A percentile compares a stretch with the other conserved stretches of the same genome.
Conservation (phyloP, 2,329 filamentous ascomycete genomes). For the Trichoderma brevicompactum region DNA sequence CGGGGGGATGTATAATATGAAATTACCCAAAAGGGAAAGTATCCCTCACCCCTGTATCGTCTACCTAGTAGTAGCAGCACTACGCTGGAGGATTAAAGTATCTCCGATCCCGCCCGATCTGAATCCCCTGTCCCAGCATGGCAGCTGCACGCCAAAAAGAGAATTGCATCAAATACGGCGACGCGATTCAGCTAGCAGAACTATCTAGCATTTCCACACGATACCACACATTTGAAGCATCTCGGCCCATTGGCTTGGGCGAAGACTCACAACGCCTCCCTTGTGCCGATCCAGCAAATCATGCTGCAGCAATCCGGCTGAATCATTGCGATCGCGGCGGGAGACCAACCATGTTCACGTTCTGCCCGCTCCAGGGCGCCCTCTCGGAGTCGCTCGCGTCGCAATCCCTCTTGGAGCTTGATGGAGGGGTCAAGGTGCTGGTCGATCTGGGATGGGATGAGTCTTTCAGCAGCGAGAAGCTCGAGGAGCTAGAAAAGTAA, state of each 20-base stretch:
- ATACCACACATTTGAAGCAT: too few species aligned
- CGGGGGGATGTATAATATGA: background rate
- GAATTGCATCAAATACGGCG: background rate
- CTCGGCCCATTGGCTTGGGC: too few species aligned
- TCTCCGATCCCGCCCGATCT: background rate
- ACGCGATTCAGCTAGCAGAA: too few species aligned
- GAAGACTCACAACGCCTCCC: background rate
- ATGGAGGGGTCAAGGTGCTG: conserved; percentile 93
- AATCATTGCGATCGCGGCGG: conserved; percentile 26
- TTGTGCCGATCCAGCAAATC: background rate
- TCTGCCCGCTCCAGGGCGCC: conserved; percentile 89
- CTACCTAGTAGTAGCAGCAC: too few species aligned
- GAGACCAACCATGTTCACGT: conserved; percentile 79
- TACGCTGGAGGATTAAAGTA: conserved; percentile 2
- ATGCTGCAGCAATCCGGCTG: conserved; percentile 24
- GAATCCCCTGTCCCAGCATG: background rate
- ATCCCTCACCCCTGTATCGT: too few species aligned
- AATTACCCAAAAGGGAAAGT: background rate
- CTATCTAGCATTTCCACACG: too few species aligned
- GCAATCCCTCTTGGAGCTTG: conserved; percentile 94
- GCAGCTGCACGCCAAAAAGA: background rate
- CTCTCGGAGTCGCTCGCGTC: conserved; percentile 85
- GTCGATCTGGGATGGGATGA: conserved; percentile 97
- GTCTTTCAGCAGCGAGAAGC: conserved; percentile 78
- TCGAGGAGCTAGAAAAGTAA: conserved; percentile 90